phyloP scores from a whole-genome alignment of 768 basidiomycete species.

The Dendrothele bispora region DNA sequence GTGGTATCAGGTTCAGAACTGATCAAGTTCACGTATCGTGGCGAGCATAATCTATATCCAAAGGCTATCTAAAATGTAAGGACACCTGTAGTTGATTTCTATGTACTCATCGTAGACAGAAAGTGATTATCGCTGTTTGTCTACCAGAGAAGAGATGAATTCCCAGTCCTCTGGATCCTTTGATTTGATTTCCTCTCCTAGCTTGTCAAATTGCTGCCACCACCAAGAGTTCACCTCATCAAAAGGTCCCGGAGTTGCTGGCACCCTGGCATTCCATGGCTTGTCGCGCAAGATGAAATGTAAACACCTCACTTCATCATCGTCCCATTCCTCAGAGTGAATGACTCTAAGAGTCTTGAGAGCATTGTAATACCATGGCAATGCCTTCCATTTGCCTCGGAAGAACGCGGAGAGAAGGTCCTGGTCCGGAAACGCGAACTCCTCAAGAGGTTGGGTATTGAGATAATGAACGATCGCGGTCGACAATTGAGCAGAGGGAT shows the following conservation, averaged over 20 bases:
- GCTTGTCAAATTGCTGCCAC: constrained; percentile 67
- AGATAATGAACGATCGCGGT: constrained; percentile 57
- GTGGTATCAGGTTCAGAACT: constrained; percentile 74
- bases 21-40: constrained; percentile 93
- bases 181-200: constrained; percentile 38
- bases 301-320: constrained; percentile 81
- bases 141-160: constrained; percentile 1
- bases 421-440: constrained; percentile 82
- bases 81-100: too few species aligned
- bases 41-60: constrained; percentile 52
- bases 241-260: constrained; percentile 39
- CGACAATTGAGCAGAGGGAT: constrained; percentile 63
- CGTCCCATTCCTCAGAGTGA: constrained; percentile 79
- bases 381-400: constrained; percentile 71
- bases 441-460: constrained; percentile 35
- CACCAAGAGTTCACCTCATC: constrained; percentile 69
- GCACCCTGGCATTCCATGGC: constrained; percentile 70
- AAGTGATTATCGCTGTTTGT: not conserved
- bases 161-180: not conserved
- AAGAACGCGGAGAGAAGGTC: constrained; percentile 86
- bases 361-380: constrained; percentile 91
- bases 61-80: too few species aligned
- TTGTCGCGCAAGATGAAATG: constrained; percentile 89
- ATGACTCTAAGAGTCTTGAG: constrained; percentile 79
- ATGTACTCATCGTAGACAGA: too few species aligned